These are phyloP conservation scores for Zygotorulaspora chibaensis DNA, from an alignment of 805 yeast species.

Conservation along the genomic window DNA sequence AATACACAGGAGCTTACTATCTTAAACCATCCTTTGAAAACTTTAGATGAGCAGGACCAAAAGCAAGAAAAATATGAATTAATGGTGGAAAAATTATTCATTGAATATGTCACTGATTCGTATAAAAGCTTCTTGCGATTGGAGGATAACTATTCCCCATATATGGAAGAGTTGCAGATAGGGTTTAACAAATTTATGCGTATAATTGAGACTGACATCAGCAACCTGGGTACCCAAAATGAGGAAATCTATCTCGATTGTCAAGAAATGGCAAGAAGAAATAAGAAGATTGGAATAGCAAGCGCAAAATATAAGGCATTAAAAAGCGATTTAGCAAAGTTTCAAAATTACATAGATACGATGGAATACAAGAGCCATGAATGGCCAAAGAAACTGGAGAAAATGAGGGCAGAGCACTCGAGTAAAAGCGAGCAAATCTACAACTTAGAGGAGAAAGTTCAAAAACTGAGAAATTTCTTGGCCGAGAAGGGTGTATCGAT, in stretches of 20 bases:
- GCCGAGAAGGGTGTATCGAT: constrained; percentile 55
- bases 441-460: constrained; percentile 34
- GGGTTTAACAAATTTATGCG: constrained; percentile 51
- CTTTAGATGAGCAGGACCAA: constrained; percentile 31
- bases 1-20: constrained; percentile 32
- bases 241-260: constrained; percentile 38
- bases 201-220: constrained; percentile 46
- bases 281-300: constrained; percentile 46
- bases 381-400: constrained; percentile 59
- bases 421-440: constrained; percentile 27
- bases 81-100: constrained; percentile 44
- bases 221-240: constrained; percentile 40
- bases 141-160: constrained; percentile 57
- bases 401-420: constrained; percentile 51
- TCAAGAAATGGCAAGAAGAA: constrained; percentile 41
- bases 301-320: constrained; percentile 58
- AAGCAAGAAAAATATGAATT: constrained; percentile 36
- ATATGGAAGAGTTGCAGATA: constrained; percentile 49
- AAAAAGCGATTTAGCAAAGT: constrained; percentile 65
- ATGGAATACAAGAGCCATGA: constrained; percentile 60
- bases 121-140: constrained; percentile 63
- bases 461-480: constrained; percentile 42
- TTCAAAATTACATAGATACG: constrained; percentile 63
- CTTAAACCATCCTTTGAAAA: constrained; percentile 22
- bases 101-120: constrained; percentile 58